A percentile compares a stretch with the other conserved stretches of the same genome.
These are phyloP conservation scores for Pelargonium nanum DNA, from an alignment of 345 rosid species.

Conservation along the genomic window DNA sequence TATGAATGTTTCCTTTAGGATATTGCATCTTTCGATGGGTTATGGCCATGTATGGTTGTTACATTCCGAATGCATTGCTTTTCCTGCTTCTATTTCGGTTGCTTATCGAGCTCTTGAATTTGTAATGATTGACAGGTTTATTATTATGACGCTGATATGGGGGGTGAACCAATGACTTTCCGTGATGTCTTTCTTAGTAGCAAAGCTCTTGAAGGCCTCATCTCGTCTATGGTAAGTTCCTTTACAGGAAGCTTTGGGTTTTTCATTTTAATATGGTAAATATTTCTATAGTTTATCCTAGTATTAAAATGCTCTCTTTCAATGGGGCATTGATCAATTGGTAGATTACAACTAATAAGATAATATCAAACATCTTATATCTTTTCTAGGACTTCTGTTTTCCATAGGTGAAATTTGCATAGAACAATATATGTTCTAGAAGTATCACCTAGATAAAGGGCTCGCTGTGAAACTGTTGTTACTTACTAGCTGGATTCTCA, in stretches of 20 bases:
- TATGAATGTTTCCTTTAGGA: background rate
- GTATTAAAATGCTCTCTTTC: too few species aligned
- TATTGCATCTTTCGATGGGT: background rate
- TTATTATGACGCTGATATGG: constrained; percentile 62
- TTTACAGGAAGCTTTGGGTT: background rate
- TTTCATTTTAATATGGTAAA: background rate
- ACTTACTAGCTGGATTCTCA: too few species aligned
- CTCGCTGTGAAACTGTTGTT: too few species aligned
- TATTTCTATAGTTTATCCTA: background rate
- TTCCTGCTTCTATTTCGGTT: background rate
- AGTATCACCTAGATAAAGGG: too few species aligned
- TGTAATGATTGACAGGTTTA: constrained; percentile 37
- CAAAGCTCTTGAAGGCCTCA: constrained; percentile 94
- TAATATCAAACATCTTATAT: too few species aligned
- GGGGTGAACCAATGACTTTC: constrained; percentile 55
- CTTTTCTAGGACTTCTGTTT: too few species aligned
- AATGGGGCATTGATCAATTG: too few species aligned
- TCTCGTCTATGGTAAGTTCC: constrained; percentile 60
- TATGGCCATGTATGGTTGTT: background rate
- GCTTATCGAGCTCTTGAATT: background rate
- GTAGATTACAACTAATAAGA: too few species aligned
- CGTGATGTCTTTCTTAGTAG: constrained; percentile 73
- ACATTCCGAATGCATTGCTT: background rate
- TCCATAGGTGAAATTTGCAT: too few species aligned
- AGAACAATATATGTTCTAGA: too few species aligned